Conservation (phyloP, 2,329 filamentous ascomycete species). For the Acrodontium crateriforme region DNA sequence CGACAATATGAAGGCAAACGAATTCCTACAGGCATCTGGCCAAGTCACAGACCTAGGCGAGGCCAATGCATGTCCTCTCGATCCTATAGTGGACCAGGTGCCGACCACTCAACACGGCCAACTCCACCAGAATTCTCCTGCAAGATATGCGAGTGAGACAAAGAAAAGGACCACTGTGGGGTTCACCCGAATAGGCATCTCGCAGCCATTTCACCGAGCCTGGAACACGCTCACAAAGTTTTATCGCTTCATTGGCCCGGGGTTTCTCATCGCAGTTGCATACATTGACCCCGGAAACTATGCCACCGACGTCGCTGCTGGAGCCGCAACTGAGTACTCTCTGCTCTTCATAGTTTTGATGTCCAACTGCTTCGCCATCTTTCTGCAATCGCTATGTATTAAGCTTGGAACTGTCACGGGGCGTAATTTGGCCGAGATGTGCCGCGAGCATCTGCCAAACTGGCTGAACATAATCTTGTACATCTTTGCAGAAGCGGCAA, state of each 20-base stretch:
- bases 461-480: constrained; percentile 43
- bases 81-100: too few relatives aligned
- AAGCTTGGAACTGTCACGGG: constrained; percentile 40
- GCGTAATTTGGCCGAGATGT: constrained; percentile 36
- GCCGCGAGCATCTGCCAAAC: constrained; percentile 34
- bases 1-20: too few relatives aligned
- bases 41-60: too few relatives aligned
- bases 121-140: too few relatives aligned
- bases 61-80: too few relatives aligned
- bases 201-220: too few relatives aligned
- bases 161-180: too few relatives aligned
- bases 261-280: constrained; percentile 44
- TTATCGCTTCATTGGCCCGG: constrained; percentile 57
- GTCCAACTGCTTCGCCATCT: constrained; percentile 57
- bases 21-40: too few relatives aligned
- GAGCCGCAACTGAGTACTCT: constrained; percentile 49
- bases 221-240: too few relatives aligned
- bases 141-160: too few relatives aligned
- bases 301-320: constrained; percentile 55
- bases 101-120: too few relatives aligned
- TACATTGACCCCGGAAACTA: constrained; percentile 48
- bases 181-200: too few relatives aligned
- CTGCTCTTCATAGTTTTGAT: constrained; percentile 56
- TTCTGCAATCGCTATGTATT: constrained; percentile 53
- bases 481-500: constrained; percentile 41